Percentiles rank a stretch among this genome's conserved stretches.
Evolutionary conservation across 768 basidiomycete species (phyloP).

Genomic region (Pleurotus djamor): DNA sequence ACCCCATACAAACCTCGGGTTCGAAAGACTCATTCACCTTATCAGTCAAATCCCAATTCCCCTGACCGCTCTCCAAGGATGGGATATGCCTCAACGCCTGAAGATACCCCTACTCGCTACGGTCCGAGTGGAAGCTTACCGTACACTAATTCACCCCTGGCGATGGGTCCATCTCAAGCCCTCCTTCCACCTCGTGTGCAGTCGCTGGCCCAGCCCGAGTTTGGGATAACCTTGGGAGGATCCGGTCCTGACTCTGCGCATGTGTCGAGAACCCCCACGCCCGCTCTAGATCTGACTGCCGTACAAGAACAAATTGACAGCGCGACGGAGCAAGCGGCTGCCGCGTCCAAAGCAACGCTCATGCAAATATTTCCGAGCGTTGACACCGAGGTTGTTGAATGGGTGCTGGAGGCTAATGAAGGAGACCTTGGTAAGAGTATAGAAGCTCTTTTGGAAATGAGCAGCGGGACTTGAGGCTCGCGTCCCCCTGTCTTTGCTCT

Average conservation of each 20-base stretch:
- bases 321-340: constrained; percentile 71
- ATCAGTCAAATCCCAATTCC: constrained; percentile 13
- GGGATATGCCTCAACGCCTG: constrained; percentile 25
- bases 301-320: constrained; percentile 78
- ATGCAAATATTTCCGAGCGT: constrained; percentile 85
- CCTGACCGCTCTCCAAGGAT: constrained; percentile 20
- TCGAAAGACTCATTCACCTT: constrained; percentile 47
- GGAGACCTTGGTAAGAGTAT: constrained; percentile 91
- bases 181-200: constrained; percentile 37
- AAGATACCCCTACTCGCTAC: constrained; percentile 52
- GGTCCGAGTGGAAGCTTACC: constrained; percentile 23
- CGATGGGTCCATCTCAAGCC: constrained; percentile 48
- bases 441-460: constrained; percentile 81
- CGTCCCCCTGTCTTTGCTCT: background rate
- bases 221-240: constrained; percentile 9
- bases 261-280: constrained; percentile 70
- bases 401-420: constrained; percentile 86
- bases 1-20: constrained; percentile 79
- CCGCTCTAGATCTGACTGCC: constrained; percentile 64
- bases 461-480: constrained; percentile 29
- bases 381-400: constrained; percentile 83
- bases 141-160: constrained; percentile 45
- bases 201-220: constrained; percentile 24
- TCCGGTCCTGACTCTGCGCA: constrained; percentile 22
- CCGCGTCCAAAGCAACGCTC: constrained; percentile 73